These are phyloP conservation scores for Sordariomycetes sp. DNA, from an alignment of 2,329 filamentous ascomycete species.

Conservation along the genomic window DNA sequence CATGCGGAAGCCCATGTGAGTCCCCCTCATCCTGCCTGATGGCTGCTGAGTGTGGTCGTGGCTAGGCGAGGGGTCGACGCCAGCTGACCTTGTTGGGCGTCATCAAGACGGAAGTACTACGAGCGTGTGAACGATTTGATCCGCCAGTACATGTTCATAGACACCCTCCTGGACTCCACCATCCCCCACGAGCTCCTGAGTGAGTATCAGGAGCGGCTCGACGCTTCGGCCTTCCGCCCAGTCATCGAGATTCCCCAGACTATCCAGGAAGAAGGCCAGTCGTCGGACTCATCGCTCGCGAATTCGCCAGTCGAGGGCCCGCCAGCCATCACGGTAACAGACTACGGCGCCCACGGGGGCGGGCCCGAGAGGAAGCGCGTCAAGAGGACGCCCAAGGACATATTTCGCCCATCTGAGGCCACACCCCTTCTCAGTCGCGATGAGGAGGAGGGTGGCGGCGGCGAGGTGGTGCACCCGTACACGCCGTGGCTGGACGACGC, in stretches of 20 bases:
- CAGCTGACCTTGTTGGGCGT: background rate
- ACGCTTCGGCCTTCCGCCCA: constrained; percentile 37
- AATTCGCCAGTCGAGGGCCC: constrained; percentile 15
- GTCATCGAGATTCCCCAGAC: constrained; percentile 53
- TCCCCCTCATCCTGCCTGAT: background rate
- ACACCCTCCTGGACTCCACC: constrained; percentile 78
- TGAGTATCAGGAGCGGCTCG: constrained; percentile 60
- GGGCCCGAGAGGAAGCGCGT: constrained; percentile 20
- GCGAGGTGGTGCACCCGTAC: constrained; percentile 30
- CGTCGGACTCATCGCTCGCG: constrained; percentile 11
- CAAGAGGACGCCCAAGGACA: constrained; percentile 71
- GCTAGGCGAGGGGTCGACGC: background rate
- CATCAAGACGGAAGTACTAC: constrained; percentile 61
- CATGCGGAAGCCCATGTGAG: constrained; percentile 59
- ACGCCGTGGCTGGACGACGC: constrained; percentile 64
- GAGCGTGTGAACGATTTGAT: constrained; percentile 80
- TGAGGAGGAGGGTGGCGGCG: constrained; percentile 22
- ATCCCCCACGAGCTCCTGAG: constrained; percentile 86
- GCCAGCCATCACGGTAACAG: background rate
- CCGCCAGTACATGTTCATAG: constrained; percentile 88
- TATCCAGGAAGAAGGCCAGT: constrained; percentile 55
- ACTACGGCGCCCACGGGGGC: background rate
- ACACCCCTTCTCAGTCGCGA: constrained; percentile 46
- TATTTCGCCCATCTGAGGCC: constrained; percentile 65
- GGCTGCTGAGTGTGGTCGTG: background rate